Percentiles rank a stretch among this genome's conserved stretches.
Evolutionary conservation across 805 yeast species (phyloP).

Genomic region (Dipodascus geniculatus): DNA sequence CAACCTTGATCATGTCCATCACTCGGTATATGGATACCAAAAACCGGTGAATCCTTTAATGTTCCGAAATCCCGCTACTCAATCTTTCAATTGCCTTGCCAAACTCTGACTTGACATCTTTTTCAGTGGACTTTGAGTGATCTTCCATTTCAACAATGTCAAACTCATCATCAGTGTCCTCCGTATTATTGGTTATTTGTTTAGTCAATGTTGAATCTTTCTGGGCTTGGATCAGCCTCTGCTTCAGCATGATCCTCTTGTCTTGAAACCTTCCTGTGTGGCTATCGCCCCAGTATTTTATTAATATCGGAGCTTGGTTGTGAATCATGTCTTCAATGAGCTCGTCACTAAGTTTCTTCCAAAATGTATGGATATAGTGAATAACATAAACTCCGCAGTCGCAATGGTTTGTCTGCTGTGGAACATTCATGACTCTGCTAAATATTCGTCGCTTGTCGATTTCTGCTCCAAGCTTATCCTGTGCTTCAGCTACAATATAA

Average conservation of each 20-base stretch:
- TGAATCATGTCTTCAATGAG: slow-evolving; percentile 23
- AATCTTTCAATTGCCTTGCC: neutral
- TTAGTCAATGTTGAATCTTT: neutral
- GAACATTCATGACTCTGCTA: slow-evolving; percentile 45
- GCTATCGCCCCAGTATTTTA: slow-evolving; percentile 9
- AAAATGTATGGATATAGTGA: slow-evolving; percentile 52
- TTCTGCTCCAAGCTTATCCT: slow-evolving; percentile 42
- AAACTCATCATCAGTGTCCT: slow-evolving; percentile 13
- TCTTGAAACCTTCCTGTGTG: slow-evolving; percentile 8
- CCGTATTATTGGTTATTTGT: slow-evolving; percentile 2
- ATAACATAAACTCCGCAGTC: slow-evolving; percentile 94
- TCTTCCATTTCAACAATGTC: slow-evolving; percentile 12
- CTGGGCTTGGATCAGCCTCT: slow-evolving; percentile 1
- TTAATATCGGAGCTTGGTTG: neutral
- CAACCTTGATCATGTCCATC: too few relatives aligned
- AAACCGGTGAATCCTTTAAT: too few relatives aligned
- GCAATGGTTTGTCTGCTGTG: slow-evolving; percentile 76
- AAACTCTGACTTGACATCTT: neutral
- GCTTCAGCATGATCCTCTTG: slow-evolving; percentile 10
- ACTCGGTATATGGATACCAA: too few relatives aligned
- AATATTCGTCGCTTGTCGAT: slow-evolving; percentile 38
- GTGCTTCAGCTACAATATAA: slow-evolving; percentile 58
- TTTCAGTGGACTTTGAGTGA: neutral
- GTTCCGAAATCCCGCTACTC: neutral
- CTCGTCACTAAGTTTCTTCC: slow-evolving; percentile 31